Evolutionary conservation across 169 alveolate species (phyloP).

Genomic region (Cryptosporidium bovis): DNA sequence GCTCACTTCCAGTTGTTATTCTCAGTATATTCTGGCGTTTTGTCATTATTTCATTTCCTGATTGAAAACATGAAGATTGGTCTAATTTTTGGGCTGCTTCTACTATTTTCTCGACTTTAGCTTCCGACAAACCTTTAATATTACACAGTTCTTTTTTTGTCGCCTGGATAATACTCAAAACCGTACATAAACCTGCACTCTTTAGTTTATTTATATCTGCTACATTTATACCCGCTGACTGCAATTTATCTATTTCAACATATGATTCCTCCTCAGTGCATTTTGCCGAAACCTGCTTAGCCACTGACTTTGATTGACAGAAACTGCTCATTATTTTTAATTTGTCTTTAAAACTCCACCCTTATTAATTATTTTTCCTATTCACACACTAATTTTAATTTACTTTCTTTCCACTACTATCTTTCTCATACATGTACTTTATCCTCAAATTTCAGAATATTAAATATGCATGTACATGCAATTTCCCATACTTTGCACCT

Average conservation of each 20-base stretch:
- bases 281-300: slow-evolving; percentile 70
- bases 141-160: slow-evolving; percentile 84
- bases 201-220: slow-evolving; percentile 91
- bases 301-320: slow-evolving; percentile 72
- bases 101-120: slow-evolving; percentile 86
- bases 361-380: neutral
- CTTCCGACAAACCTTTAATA: slow-evolving; percentile 89
- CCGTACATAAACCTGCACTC: slow-evolving; percentile 91
- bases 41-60: slow-evolving; percentile 83
- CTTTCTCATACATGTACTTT: neutral
- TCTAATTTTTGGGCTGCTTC: slow-evolving; percentile 84
- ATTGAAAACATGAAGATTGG: slow-evolving; percentile 80
- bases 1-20: slow-evolving; percentile 84
- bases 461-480: slow-evolving; percentile 13
- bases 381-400: neutral
- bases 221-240: slow-evolving; percentile 90
- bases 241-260: slow-evolving; percentile 83
- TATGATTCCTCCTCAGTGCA: slow-evolving; percentile 71
- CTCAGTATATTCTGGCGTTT: slow-evolving; percentile 81
- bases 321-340: slow-evolving; percentile 52
- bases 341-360: neutral
- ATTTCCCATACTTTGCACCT: neutral
- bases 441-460: slow-evolving; percentile 8
- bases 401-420: neutral
- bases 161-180: slow-evolving; percentile 87